Evolutionary conservation across 2,329 filamentous ascomycete genomes (phyloP).

Genomic region (Exophiala calicioides): DNA sequence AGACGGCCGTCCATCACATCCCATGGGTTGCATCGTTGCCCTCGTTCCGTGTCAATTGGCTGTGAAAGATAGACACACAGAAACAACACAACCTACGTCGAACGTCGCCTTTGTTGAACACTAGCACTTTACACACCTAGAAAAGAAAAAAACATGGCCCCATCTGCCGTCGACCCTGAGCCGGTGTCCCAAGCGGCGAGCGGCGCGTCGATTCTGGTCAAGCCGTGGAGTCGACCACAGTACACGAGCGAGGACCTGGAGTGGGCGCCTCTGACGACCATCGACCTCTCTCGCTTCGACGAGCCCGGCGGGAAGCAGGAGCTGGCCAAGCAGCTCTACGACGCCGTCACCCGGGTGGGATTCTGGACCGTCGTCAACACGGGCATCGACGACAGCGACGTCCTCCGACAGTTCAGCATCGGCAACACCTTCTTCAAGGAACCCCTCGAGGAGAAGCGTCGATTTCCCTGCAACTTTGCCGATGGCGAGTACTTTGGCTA

Average conservation of each 20-base stretch:
- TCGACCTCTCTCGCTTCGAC: conserved; percentile 58
- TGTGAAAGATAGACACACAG: too few species aligned
- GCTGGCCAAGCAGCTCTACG: conserved; percentile 56
- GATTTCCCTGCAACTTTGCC: conserved; percentile 43
- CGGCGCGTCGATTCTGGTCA: conserved; percentile 41
- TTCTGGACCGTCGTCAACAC: conserved; percentile 35
- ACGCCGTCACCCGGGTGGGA: conserved; percentile 48
- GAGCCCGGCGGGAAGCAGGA: conserved; percentile 56
- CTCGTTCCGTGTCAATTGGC: too few species aligned
- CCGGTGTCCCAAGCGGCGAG: conserved; percentile 2
- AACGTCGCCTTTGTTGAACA: too few species aligned
- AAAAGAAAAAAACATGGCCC: conserved; percentile 12
- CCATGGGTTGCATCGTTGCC: too few species aligned
- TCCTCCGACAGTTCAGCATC: conserved; percentile 35
- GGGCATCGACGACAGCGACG: conserved; percentile 31
- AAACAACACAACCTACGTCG: too few species aligned
- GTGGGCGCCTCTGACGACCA: conserved; percentile 58
- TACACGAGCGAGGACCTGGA: conserved; percentile 32
- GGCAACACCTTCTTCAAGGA: conserved; percentile 38
- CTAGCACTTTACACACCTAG: too few species aligned
- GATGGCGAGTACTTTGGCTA: conserved; percentile 39
- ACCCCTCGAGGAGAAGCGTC: conserved; percentile 56
- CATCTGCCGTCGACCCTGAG: conserved; percentile 9
- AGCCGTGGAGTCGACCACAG: conserved; percentile 34
- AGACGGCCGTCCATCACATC: too few species aligned